Evolutionary conservation across 1,139 yeast species (phyloP).

Genomic region (Saccharomyces hybrid): DNA sequence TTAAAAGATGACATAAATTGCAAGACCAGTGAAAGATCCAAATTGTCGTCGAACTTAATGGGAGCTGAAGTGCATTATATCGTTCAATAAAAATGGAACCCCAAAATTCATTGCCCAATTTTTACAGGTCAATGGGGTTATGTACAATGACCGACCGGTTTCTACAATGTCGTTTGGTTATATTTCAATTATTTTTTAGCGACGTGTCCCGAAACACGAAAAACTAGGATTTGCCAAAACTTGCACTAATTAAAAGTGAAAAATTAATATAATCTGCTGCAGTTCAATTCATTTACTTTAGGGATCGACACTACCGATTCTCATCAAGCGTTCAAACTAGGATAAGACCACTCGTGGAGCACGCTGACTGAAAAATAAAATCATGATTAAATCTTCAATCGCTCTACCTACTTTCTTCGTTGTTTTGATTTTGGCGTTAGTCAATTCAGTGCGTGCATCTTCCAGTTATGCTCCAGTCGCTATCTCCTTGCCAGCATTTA

Average conservation of each 20-base stretch:
- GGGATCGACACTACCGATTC: not conserved
- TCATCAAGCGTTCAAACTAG: not conserved
- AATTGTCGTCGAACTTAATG: not conserved
- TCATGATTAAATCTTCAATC: not conserved
- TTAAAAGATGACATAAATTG: too few relatives aligned
- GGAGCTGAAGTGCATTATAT: not conserved
- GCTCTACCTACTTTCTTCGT: not conserved
- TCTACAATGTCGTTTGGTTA: not conserved
- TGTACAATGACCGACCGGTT: not conserved
- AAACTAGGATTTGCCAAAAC: not conserved
- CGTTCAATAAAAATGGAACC: not conserved
- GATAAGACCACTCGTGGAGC: not conserved
- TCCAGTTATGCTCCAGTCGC: constrained; percentile 32
- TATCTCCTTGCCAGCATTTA: constrained; percentile 34
- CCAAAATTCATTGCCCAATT: not conserved
- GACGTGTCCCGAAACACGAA: constrained; percentile 1
- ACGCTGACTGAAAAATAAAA: not conserved
- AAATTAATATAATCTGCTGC: not conserved
- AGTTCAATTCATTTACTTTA: not conserved
- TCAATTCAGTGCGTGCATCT: constrained; percentile 12
- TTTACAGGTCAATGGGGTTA: not conserved
- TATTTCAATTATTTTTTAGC: not conserved
- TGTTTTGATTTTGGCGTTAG: constrained; percentile 4
- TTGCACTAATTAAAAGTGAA: not conserved
- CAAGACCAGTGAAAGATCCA: not conserved